phyloP scores from a whole-genome alignment of 768 basidiomycete genomes.

The Xerocomellus dryophilus region DNA sequence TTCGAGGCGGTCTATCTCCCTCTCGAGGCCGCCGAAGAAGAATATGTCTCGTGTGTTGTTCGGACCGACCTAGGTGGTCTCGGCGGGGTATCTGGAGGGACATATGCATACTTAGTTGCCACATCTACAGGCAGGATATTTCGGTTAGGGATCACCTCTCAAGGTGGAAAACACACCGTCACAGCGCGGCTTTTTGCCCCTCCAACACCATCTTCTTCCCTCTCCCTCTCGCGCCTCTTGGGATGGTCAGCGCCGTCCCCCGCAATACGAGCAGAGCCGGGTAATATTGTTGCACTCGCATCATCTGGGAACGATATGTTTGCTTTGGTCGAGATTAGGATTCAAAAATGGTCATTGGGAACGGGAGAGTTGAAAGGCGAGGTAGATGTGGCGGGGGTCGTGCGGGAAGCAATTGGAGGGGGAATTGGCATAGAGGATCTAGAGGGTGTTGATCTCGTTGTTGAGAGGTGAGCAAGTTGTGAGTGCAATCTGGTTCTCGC shows the following conservation, averaged over 20 bases:
- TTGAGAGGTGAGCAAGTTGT: conserved; percentile 47
- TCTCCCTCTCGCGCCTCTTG: conserved; percentile 43
- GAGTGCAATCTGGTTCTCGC: neutral
- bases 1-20: conserved; percentile 45
- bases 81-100: conserved; percentile 6
- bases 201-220: conserved; percentile 42
- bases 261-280: conserved; percentile 43
- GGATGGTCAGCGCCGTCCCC: conserved; percentile 41
- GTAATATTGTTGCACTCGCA: conserved; percentile 65
- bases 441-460: conserved; percentile 67
- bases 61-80: conserved; percentile 55
- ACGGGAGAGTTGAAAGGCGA: conserved; percentile 61
- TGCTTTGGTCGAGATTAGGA: conserved; percentile 61
- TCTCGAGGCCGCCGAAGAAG: conserved; percentile 46
- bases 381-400: conserved; percentile 48
- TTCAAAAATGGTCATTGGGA: conserved; percentile 60
- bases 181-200: conserved; percentile 55
- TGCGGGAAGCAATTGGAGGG: conserved; percentile 47
- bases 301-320: conserved; percentile 57
- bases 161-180: conserved; percentile 65
- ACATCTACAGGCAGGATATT: conserved; percentile 68
- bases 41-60: conserved; percentile 63
- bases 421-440: conserved; percentile 56
- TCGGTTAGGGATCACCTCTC: conserved; percentile 59
- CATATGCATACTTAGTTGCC: conserved; percentile 51